Conservation (phyloP, 495 filamentous ascomycete genomes). For the Clohesyomyces aquaticus region DNA sequence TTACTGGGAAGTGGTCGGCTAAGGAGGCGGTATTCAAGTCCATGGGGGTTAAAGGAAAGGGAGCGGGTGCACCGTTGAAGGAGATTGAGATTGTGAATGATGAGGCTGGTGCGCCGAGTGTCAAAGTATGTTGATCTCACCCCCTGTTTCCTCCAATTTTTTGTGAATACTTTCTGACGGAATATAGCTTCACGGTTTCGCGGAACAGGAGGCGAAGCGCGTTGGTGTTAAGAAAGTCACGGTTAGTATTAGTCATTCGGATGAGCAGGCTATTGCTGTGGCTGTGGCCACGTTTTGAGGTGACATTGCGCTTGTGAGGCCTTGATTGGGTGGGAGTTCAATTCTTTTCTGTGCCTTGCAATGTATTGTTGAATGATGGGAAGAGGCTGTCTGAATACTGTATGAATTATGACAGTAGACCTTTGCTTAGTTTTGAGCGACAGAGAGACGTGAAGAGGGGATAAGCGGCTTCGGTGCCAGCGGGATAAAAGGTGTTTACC, state of each 20-base stretch:
- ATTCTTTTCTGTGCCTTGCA: neutral
- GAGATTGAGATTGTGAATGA: conserved; percentile 91
- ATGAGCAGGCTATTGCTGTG: conserved; percentile 88
- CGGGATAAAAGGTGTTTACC: neutral
- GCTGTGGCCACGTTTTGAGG: conserved; percentile 61
- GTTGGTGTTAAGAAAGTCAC: conserved; percentile 83
- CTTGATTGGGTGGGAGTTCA: no score
- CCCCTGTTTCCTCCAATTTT: neutral
- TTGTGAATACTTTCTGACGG: conserved; percentile 28
- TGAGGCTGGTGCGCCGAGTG: conserved; percentile 77
- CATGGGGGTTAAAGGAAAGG: conserved; percentile 82
- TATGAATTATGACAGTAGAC: neutral
- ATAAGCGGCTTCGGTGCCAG: neutral
- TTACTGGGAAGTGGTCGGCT: conserved; percentile 92
- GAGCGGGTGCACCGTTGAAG: conserved; percentile 84
- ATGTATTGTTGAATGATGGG: neutral
- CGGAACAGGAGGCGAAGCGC: conserved; percentile 75
- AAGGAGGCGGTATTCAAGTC: conserved; percentile 99
- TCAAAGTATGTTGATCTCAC: conserved; percentile 67
- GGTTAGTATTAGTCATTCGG: conserved; percentile 94
- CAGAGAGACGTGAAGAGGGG: neutral
- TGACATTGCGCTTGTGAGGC: neutral
- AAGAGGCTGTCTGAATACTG: conserved; percentile 1
- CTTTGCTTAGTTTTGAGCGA: neutral
- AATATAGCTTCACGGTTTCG: conserved; percentile 80